phyloP scores from a whole-genome alignment of 1,284 basidiomycete genomes.

The Psilocybe mexicana region DNA sequence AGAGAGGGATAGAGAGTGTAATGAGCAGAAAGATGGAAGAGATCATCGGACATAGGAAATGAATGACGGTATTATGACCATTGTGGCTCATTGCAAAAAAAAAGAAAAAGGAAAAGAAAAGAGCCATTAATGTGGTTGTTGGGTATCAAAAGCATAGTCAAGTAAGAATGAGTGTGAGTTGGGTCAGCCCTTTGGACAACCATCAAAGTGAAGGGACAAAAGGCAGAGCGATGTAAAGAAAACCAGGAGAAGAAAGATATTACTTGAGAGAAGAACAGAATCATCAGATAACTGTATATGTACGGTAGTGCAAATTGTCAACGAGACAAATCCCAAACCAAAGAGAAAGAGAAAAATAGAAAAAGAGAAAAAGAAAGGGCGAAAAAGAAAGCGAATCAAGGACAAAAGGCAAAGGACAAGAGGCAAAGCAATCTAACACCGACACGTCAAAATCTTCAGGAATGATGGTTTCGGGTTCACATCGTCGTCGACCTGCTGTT shows the following conservation, averaged over 20 bases:
- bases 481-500: slow-evolving; percentile 52
- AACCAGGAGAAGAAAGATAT: slow-evolving; percentile 17
- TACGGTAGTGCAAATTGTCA: neutral
- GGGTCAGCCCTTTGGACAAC: neutral
- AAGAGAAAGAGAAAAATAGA: slow-evolving; percentile 2
- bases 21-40: too few relatives aligned
- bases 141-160: neutral
- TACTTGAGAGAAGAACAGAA: slow-evolving; percentile 16
- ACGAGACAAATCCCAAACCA: neutral
- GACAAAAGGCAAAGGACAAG: slow-evolving; percentile 11
- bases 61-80: neutral
- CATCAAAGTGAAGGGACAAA: neutral
- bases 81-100: neutral
- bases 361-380: slow-evolving; percentile 18
- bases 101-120: neutral
- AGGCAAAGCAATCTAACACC: slow-evolving; percentile 48
- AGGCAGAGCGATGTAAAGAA: neutral
- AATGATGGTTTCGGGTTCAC: slow-evolving; percentile 56
- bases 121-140: neutral
- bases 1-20: neutral
- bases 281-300: slow-evolving; percentile 8
- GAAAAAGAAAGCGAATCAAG: slow-evolving; percentile 23
- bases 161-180: neutral
- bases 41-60: too few relatives aligned
- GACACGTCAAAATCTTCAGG: slow-evolving; percentile 73